These are phyloP conservation scores for Antitrichia curtipendula DNA, from an alignment of 225 moss, liverwort and hornwort genomes.

Conservation along the genomic window DNA sequence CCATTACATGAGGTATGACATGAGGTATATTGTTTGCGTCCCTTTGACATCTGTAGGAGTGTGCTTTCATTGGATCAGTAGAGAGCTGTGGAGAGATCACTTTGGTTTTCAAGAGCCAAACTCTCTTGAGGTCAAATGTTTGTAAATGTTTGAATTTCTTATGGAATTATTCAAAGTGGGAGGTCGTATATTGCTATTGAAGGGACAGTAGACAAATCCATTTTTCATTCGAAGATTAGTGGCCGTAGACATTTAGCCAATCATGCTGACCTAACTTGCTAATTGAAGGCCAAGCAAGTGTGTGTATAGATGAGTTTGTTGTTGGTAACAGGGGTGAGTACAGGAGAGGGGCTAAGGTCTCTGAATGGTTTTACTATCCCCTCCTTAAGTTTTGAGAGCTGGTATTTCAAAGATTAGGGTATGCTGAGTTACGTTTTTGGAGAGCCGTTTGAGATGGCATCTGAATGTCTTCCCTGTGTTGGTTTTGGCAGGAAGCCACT, in stretches of 20 bases:
- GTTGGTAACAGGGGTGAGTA: background rate
- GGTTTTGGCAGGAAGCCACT: constrained; percentile 18
- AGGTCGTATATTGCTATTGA: background rate
- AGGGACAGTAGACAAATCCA: background rate
- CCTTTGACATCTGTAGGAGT: background rate
- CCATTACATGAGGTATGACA: constrained; percentile 16
- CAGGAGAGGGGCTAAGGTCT: background rate
- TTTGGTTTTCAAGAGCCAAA: background rate
- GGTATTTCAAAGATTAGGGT: background rate
- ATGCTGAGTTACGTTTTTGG: background rate
- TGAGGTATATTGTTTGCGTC: background rate
- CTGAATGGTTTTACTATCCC: background rate
- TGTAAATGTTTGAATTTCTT: background rate
- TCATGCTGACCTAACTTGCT: background rate
- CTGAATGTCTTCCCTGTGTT: background rate
- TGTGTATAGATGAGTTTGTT: background rate
- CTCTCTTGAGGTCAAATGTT: background rate
- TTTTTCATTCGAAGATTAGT: background rate
- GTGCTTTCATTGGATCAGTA: background rate
- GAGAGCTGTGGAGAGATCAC: background rate
- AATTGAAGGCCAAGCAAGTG: background rate
- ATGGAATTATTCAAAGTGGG: background rate
- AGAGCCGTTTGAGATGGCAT: background rate
- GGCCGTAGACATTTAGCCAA: background rate
- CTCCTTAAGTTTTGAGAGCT: background rate